Evolutionary conservation across 2,329 filamentous ascomycete genomes (phyloP).

Genomic region (Phoma sp.): DNA sequence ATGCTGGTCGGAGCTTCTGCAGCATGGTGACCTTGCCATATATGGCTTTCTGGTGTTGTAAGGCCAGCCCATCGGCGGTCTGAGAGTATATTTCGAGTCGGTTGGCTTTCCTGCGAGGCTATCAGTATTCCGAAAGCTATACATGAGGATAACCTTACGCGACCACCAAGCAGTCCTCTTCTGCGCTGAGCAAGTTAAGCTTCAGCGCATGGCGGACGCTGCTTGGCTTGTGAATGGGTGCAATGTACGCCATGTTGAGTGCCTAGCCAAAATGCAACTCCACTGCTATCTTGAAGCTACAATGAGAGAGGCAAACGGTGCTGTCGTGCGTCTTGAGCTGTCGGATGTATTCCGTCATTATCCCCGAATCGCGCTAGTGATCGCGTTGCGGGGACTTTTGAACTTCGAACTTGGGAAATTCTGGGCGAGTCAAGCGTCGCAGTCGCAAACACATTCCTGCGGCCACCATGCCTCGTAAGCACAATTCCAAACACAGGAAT

Average conservation of each 20-base stretch:
- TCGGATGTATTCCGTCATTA: slow-evolving; percentile 42
- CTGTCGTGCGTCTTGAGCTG: slow-evolving; percentile 8
- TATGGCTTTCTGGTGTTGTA: slow-evolving; percentile 73
- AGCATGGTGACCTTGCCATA: slow-evolving; percentile 89
- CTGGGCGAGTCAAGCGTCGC: slow-evolving; percentile 12
- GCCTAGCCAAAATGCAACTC: neutral
- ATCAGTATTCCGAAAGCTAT: slow-evolving; percentile 16
- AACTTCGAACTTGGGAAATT: slow-evolving; percentile 25
- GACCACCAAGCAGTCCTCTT: slow-evolving; percentile 82
- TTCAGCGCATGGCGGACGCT: slow-evolving; percentile 89
- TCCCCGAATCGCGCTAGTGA: slow-evolving; percentile 25
- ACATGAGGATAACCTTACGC: slow-evolving; percentile 66
- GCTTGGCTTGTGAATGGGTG: slow-evolving; percentile 89
- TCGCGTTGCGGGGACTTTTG: slow-evolving; percentile 20
- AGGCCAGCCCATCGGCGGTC: slow-evolving; percentile 62
- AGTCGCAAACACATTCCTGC: slow-evolving; percentile 13
- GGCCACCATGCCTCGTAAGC: slow-evolving; percentile 37
- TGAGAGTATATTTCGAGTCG: slow-evolving; percentile 82
- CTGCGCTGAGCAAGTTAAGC: slow-evolving; percentile 73
- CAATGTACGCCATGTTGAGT: slow-evolving; percentile 83
- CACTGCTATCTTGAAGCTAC: neutral
- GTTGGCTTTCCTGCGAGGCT: slow-evolving; percentile 70
- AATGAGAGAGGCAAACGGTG: slow-evolving; percentile 3
- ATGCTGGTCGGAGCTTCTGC: slow-evolving; percentile 76
- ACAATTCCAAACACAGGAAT: slow-evolving; percentile 6